Conservation (phyloP, 257 asterid genomes). For the Ocimum tenuiflorum region DNA sequence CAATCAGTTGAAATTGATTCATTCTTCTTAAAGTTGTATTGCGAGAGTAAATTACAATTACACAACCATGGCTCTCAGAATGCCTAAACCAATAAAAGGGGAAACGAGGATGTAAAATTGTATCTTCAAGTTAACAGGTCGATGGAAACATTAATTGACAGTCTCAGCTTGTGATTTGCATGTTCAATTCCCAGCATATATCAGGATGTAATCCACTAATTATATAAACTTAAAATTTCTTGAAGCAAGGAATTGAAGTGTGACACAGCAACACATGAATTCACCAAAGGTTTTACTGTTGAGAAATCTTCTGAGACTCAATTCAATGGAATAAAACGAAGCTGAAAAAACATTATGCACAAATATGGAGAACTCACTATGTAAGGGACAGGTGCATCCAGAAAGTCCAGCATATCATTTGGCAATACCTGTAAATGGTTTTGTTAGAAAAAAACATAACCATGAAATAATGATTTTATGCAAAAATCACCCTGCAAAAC, state of each 20-base stretch:
- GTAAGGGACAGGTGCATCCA: conserved; percentile 99
- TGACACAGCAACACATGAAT: neutral
- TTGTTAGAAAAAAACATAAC: conserved; percentile 15
- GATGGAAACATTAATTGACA: neutral
- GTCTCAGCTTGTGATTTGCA: neutral
- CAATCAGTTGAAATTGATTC: neutral
- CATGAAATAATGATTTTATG: conserved; percentile 9
- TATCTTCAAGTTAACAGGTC: neutral
- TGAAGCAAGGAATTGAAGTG: neutral
- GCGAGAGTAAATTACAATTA: conserved; percentile 8
- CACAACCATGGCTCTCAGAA: neutral
- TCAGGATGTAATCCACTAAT: neutral
- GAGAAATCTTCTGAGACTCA: conserved; percentile 1
- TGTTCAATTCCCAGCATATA: neutral
- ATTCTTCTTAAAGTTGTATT: neutral
- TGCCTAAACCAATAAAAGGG: neutral
- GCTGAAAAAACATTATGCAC: neutral
- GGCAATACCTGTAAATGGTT: conserved; percentile 75
- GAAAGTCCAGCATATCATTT: conserved; percentile 94
- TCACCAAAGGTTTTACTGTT: conserved; percentile 2
- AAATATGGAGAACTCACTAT: conserved; percentile 53
- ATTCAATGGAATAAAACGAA: neutral
- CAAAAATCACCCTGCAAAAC: neutral
- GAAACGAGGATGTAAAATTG: neutral
- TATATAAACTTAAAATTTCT: neutral